Evolutionary conservation across 73 alveolate genomes (phyloP).

Genomic region (Durusdinium trenchii): DNA sequence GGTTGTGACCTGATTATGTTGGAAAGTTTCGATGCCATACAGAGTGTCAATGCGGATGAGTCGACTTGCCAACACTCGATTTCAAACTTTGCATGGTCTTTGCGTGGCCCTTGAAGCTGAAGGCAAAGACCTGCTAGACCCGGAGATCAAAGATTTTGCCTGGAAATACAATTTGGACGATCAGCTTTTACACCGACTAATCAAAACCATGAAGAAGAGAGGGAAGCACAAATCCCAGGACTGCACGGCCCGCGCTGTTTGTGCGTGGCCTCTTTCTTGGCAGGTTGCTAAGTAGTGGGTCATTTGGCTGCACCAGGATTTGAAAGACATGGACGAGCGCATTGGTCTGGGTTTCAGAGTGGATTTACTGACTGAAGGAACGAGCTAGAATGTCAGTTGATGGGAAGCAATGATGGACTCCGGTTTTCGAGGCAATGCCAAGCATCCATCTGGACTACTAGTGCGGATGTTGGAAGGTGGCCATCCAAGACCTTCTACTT

Average conservation of each 20-base stretch:
- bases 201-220: conserved; percentile 94
- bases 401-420: not conserved
- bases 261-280: not conserved
- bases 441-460: conserved; percentile 89
- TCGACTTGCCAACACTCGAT: too few species aligned
- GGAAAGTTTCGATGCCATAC: too few species aligned
- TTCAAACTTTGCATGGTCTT: too few species aligned
- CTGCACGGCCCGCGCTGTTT: not conserved
- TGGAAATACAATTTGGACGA: conserved; percentile 89
- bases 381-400: too few species aligned
- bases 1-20: too few species aligned
- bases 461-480: conserved; percentile 92
- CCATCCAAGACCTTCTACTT: not conserved
- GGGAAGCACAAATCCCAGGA: conserved; percentile 85
- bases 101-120: not conserved
- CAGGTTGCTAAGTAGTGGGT: not conserved
- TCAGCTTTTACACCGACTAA: conserved; percentile 85
- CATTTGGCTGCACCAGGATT: conserved; percentile 6
- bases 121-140: conserved; percentile 87
- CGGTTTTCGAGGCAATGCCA: conserved; percentile 48
- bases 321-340: conserved; percentile 95
- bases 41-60: too few species aligned
- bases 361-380: too few species aligned
- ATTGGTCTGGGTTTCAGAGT: too few species aligned
- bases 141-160: conserved; percentile 90